Conservation (phyloP, 345 rosid species). For the Citrus australasica region DNA sequence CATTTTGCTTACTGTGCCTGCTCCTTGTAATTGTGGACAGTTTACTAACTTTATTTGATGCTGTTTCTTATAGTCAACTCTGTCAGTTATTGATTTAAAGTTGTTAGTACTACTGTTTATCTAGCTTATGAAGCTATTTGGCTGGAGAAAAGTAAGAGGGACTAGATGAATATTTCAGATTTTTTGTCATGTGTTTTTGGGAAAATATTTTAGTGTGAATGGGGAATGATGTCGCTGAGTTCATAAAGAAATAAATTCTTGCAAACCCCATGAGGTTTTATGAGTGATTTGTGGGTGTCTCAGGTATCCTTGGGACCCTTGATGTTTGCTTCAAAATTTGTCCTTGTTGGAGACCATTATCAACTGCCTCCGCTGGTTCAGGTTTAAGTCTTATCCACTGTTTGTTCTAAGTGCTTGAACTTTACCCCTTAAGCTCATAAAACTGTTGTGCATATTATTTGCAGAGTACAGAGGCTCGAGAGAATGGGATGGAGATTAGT, state of each 20-base stretch:
- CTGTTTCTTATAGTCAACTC: background rate
- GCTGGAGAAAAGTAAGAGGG: background rate
- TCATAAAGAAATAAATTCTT: background rate
- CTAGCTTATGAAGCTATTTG: background rate
- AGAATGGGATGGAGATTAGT: conserved; percentile 92
- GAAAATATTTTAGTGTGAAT: background rate
- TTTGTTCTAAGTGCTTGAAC: conserved; percentile 6
- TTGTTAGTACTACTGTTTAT: background rate
- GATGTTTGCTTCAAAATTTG: conserved; percentile 80
- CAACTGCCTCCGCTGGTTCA: conserved; percentile 95
- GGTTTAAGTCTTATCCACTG: conserved; percentile 35
- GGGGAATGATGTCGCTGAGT: background rate
- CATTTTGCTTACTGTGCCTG: conserved; percentile 15
- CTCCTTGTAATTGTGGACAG: background rate
- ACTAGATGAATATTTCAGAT: background rate
- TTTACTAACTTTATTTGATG: background rate
- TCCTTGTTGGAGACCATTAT: conserved; percentile 98
- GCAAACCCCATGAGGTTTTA: background rate
- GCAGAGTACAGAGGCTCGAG: conserved; percentile 90
- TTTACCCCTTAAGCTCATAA: conserved; percentile 12
- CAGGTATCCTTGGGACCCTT: conserved; percentile 94
- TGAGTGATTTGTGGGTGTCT: conserved; percentile 19
- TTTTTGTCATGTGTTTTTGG: background rate
- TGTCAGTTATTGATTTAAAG: background rate
- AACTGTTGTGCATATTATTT: conserved; percentile 8